Evolutionary conservation across 768 basidiomycete species (phyloP).

Genomic region (Boletus patriciae): DNA sequence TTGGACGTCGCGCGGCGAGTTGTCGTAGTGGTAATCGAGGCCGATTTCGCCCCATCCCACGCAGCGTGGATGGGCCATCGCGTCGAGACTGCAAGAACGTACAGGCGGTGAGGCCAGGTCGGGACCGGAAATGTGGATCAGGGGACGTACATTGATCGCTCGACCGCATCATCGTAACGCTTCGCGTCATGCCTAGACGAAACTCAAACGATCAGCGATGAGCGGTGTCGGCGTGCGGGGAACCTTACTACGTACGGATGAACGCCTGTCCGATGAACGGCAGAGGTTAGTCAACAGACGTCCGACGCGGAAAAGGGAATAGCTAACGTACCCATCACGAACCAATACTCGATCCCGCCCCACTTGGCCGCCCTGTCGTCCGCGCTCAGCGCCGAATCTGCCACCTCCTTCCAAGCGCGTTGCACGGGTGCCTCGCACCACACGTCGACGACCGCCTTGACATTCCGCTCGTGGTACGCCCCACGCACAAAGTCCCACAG

Average conservation of each 20-base stretch:
- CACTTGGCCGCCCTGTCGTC: conserved; percentile 52
- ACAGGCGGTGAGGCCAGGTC: not conserved
- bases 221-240: not conserved
- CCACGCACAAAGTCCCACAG: conserved; percentile 69
- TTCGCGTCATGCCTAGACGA: conserved; percentile 65
- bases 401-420: conserved; percentile 63
- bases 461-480: conserved; percentile 55
- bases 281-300: not conserved
- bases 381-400: conserved; percentile 61
- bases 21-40: conserved; percentile 81
- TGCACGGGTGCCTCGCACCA: conserved; percentile 84
- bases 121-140: not conserved
- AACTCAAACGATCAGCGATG: not conserved
- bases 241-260: conserved; percentile 56
- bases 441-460: conserved; percentile 76
- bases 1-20: conserved; percentile 70
- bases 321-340: conserved; percentile 66
- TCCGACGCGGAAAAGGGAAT: too few species aligned
- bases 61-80: conserved; percentile 77
- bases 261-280: conserved; percentile 47
- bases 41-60: conserved; percentile 92
- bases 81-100: conserved; percentile 52
- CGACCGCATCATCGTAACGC: conserved; percentile 64
- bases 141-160: conserved; percentile 59
- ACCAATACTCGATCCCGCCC: conserved; percentile 77